A percentile compares a stretch with the other conserved stretches of the same genome.
phyloP scores from a whole-genome alignment of 83 land plant species.

The Picea abies region DNA sequence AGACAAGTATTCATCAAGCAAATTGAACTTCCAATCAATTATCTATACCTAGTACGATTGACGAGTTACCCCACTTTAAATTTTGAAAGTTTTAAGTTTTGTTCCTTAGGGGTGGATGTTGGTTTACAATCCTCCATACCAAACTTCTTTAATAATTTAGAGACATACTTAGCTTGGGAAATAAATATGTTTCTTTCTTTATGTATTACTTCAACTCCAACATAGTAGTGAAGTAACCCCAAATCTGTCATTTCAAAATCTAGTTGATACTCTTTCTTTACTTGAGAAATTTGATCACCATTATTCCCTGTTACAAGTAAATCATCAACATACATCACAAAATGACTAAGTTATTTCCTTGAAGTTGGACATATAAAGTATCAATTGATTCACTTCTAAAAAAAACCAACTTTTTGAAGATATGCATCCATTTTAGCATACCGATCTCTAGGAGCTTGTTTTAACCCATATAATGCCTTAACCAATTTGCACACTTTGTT shows the following conservation, averaged over 20 bases:
- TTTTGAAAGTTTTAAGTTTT: neutral
- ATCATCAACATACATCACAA: neutral
- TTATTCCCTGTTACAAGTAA: neutral
- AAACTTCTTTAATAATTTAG: neutral
- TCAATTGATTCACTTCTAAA: neutral
- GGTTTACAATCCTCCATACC: neutral
- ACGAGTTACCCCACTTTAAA: neutral
- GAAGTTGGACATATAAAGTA: neutral
- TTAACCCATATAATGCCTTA: neutral
- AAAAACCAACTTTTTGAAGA: neutral
- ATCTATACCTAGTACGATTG: neutral
- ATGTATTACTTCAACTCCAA: neutral
- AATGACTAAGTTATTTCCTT: neutral
- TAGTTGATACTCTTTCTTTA: neutral
- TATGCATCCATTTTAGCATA: neutral
- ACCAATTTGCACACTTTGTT: neutral
- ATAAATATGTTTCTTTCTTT: neutral
- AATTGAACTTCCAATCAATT: too few relatives aligned
- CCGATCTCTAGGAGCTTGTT: neutral
- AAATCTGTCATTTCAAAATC: neutral
- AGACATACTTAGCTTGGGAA: neutral
- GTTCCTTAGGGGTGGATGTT: neutral
- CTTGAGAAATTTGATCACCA: neutral
- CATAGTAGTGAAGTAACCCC: neutral
- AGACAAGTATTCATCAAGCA: too few relatives aligned